Evolutionary conservation across 345 rosid species (phyloP).

Genomic region (Rhodamnia rubescens): DNA sequence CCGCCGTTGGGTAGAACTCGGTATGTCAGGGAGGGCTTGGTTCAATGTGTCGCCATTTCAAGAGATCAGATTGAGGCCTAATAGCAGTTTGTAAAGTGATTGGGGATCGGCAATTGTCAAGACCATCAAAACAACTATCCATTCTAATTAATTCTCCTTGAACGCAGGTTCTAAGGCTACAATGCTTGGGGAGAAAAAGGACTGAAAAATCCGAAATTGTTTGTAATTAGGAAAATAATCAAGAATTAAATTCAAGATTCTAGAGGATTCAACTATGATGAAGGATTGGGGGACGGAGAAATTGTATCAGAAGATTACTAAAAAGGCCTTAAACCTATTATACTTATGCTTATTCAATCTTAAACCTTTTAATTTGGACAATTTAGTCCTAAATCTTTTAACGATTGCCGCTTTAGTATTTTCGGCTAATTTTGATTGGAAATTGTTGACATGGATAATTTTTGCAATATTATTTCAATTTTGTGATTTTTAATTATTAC

Average conservation of each 20-base stretch:
- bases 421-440: too few relatives aligned
- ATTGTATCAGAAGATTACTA: not conserved
- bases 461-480: too few relatives aligned
- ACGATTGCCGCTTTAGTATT: too few relatives aligned
- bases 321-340: too few relatives aligned
- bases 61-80: not conserved
- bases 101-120: not conserved
- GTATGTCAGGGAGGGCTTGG: not conserved
- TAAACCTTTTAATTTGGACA: too few relatives aligned
- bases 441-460: too few relatives aligned
- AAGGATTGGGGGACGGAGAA: not conserved
- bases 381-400: too few relatives aligned
- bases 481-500: too few relatives aligned
- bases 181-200: not conserved
- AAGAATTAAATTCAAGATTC: not conserved
- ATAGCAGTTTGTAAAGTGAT: not conserved
- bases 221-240: not conserved
- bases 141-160: not conserved
- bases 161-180: not conserved
- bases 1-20: not conserved
- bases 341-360: too few relatives aligned
- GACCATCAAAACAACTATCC: not conserved
- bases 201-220: not conserved
- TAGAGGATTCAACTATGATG: not conserved
- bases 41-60: not conserved